Evolutionary conservation across 108 stramenopile genomes (phyloP), one percentile per base, ranked within the genome.

Genomic region (Thalassiosira profunda): DNA sequence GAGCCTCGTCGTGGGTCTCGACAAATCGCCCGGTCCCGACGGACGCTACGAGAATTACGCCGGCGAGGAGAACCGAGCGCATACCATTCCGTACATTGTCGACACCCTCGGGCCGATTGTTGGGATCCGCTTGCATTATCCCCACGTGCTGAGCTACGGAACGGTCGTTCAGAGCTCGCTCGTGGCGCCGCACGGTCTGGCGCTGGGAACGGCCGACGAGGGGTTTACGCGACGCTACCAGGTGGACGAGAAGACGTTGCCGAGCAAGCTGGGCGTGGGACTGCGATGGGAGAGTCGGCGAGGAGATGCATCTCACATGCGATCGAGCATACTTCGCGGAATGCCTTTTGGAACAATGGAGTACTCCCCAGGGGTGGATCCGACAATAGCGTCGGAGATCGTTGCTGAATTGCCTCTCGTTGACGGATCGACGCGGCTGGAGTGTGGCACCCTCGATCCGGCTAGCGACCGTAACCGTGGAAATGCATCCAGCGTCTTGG

Each of bases 331-430:
- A 49, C 81, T 96, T n/a, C 77, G 89, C 21, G 97, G 97, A 5
- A 89, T 95, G 80, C 84, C 96, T 0, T 97, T 91, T 65, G 84
- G 67, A 12, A 98, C 95, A 12, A 93, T 97, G 95, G 70, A 86
- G 29, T 90, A 89, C 66, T 43, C 49, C 29, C 30, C 38, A 36
- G 51, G 41, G 35, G 51, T 83, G 14, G 37, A 63, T 5, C 87
- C 87, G 34, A 79, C 84, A 21, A 25, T 58, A 1, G n/a, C n/a
- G n/a, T n/a, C n/a, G n/a, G n/a, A n/a, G n/a, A n/a, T n/a, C n/a
- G 46, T 58, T 10, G 37, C 63, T 20, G 36, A 49, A 33, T 2
- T 56, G 47, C 72, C 72, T 48, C 20, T 74, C 14, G n/a, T n/a
- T n/a, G n/a, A n/a, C n/a, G n/a, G n/a, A n/a, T n/a, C n/a, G n/a